Evolutionary conservation across 148 eudicot genomes (phyloP).

Genomic region (Vaccinium vitisidaea): DNA sequence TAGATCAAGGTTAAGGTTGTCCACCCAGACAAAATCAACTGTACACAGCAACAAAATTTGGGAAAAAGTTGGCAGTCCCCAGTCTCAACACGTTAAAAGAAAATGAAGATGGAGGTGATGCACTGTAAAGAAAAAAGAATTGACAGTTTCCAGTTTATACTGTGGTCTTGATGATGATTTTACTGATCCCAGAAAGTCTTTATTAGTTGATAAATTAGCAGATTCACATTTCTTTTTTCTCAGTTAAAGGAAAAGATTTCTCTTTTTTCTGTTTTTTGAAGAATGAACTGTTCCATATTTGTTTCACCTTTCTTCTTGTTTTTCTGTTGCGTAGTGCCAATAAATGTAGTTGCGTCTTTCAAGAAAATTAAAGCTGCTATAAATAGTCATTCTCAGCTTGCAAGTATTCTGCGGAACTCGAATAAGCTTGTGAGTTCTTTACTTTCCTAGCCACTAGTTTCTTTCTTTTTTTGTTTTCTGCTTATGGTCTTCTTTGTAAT

Average conservation of each 20-base stretch:
- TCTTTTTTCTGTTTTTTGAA: background rate
- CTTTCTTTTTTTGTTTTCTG: background rate
- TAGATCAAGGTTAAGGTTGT: background rate
- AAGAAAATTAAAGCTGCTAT: constrained; percentile 89
- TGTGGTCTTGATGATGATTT: background rate
- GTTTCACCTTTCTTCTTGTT: background rate
- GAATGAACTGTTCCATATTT: background rate
- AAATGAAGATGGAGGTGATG: background rate
- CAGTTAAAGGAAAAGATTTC: no score
- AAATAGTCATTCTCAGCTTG: constrained; percentile 76
- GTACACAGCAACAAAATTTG: background rate
- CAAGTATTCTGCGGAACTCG: constrained; percentile 69
- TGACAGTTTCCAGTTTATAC: background rate
- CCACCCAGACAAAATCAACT: background rate
- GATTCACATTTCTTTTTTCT: background rate
- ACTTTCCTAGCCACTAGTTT: background rate
- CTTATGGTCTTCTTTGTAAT: background rate
- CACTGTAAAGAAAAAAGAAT: background rate
- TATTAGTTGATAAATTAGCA: background rate
- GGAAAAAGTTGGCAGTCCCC: background rate
- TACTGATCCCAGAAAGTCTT: background rate
- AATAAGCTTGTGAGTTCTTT: constrained; percentile 72
- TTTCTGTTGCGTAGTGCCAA: constrained; percentile 59
- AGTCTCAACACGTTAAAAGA: background rate
- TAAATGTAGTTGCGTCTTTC: constrained; percentile 83